Base-by-base conservation (phyloP, 2,329 filamentous ascomycete species). In the Botrytis squamosa region DNA sequence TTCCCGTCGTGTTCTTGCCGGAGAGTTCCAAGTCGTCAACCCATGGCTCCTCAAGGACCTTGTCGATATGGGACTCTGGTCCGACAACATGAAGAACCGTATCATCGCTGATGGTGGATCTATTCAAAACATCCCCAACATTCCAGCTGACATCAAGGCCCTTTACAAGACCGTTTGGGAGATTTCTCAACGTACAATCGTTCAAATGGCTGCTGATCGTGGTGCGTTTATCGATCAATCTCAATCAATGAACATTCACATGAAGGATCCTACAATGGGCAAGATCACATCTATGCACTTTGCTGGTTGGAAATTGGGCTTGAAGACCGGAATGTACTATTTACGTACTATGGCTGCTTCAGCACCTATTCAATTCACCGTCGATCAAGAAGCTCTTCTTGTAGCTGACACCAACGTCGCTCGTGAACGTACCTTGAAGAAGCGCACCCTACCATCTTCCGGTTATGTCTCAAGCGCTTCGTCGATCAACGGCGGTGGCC, bases 291-390 rank as follows among this genome's bases (percentile, higher is more conserved):
- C 92, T 83, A 99, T 99, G 96, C 96, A 99, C 87, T 99, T 99
- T 82, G 90, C 96, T 67, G 96, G 96, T 80, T 99, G 96, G 96
- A 99, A 98, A 88, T 91, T 98, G 78, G 96, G 96, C 81, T 90
- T 99, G 79, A 99, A 99, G 92, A 99, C 96, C 52, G 96, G 96
- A 86, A 98, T 99, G 96, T 99, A 99, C 91, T 99, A 99, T 85
- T 91, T 99, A 79, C 94, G 96, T 80, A 99, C 96, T 66, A 96
- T 97, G 90, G 96, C 96, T 76, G 96, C 96, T 52, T 95, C 95
- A 29, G 94, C 95, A 65, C 96, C 96, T 71, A 99, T 99, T 78
- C 96, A 99, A 84, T 99, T 99, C 87, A 99, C 96, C 7, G 96
- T 99, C 81, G 96, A 99, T 82, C 95, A 99, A 84, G 93, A 97